Evolutionary conservation across 352 stramenopile species (phyloP), one percentile per base, ranked within the genome.

Genomic region (Peronospora belbahrii): DNA sequence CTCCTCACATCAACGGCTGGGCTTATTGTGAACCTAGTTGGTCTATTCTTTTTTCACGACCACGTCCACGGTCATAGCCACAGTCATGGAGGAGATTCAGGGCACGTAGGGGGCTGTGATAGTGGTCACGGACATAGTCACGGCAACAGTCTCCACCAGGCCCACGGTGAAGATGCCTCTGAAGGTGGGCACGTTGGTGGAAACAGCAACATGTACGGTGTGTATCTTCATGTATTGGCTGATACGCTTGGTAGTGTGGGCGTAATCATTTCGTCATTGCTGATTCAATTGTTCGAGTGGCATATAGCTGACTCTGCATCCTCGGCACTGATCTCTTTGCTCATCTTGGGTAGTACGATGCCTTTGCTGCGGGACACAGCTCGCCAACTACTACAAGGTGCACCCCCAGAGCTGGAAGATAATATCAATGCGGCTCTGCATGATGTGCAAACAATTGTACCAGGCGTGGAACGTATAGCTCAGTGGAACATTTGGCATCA

Each of bases 141-240:
- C 17, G 59, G 59, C 24, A 73, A 75, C 49, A 65, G 59, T 7
- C 74, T 84, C 35, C 56, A 67, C 35, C 69, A 85, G 28, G 40
- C 48, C 7, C 74, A 88, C 27, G 67, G 73, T 4, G 60, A 80
- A 51, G 47, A 61, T 18, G 69, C 80, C 31, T 62, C 43, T 2
- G 50, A 69, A 35, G 15, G 33, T 15, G 43, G 47, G 3, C 22
- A 52, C 6, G 34, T 54, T 15, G 48, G 53, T 36, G 75, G 63
- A 39, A 95, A 92, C 54, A 85, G 66, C 46, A 96, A 96, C 62
- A 92, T 96, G 71, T 85, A 95, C 51, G 86, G 83, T 7, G 83
- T 96, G 11, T 94, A 95, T 33, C 66, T 96, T 19, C 86, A 96
- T 46, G 81, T 96, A 17, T 52, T 95, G 35, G 84, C 84, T 0